Conservation (phyloP, 805 yeast genomes). For the Kodamaea sagamina region DNA sequence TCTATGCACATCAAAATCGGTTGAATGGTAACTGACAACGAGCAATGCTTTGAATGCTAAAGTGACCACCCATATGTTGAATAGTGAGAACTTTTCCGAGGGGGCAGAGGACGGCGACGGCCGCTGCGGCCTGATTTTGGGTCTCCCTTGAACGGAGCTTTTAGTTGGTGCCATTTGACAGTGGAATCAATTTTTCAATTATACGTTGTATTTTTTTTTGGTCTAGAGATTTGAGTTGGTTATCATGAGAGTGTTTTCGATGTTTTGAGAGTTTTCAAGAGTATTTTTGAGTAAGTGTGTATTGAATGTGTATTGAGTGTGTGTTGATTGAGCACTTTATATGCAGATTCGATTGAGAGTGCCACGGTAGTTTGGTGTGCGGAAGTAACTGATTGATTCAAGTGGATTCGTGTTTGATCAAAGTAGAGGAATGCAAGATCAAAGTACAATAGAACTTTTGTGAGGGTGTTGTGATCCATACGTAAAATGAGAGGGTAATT, state of each 20-base stretch:
- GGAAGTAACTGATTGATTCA: too few species aligned
- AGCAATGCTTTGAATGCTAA: constrained; percentile 37
- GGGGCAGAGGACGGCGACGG: neutral
- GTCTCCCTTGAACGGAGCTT: constrained; percentile 1
- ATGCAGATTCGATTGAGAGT: too few species aligned
- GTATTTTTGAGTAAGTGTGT: too few species aligned
- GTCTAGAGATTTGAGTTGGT: neutral
- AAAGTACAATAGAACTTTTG: too few species aligned
- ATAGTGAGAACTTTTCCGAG: constrained; percentile 15
- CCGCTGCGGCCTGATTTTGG: constrained; percentile 2
- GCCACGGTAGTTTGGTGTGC: too few species aligned
- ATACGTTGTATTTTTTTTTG: neutral
- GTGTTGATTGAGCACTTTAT: too few species aligned
- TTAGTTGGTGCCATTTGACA: neutral
- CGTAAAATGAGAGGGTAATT: neutral
- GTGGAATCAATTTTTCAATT: neutral
- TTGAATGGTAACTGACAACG: constrained; percentile 76
- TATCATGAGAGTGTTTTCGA: too few species aligned
- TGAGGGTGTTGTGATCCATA: too few species aligned
- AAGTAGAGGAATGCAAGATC: too few species aligned
- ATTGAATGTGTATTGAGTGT: too few species aligned
- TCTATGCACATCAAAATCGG: constrained; percentile 96
- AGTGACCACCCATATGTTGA: constrained; percentile 39
- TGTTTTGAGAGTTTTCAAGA: too few species aligned
- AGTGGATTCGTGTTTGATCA: neutral